These are phyloP conservation scores for Escallonia rubra DNA, from an alignment of 129 eudicot species.

Conservation along the genomic window DNA sequence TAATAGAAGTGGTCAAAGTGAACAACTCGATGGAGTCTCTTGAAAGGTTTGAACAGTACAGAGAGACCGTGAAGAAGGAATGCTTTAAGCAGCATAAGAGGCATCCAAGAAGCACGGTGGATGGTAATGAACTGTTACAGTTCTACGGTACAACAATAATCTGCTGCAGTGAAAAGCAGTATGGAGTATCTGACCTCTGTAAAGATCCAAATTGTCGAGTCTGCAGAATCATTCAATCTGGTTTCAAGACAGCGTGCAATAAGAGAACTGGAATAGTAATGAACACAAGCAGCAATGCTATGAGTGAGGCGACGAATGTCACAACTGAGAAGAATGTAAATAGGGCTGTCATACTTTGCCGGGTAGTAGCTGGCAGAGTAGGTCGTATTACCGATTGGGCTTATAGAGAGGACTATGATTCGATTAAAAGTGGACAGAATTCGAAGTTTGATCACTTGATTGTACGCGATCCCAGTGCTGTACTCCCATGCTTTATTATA, in stretches of 20 bases:
- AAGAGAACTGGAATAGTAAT: slow-evolving; percentile 33
- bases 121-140: slow-evolving; percentile 45
- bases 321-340: slow-evolving; percentile 23
- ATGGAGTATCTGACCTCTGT: slow-evolving; percentile 23
- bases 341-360: slow-evolving; percentile 36
- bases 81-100: slow-evolving; percentile 21
- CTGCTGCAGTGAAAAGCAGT: slow-evolving; percentile 13
- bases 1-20: slow-evolving; percentile 31
- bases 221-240: slow-evolving; percentile 31
- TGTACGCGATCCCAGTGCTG: slow-evolving; percentile 37
- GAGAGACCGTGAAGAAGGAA: slow-evolving; percentile 37
- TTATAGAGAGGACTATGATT: slow-evolving; percentile 37
- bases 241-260: slow-evolving; percentile 15
- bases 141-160: slow-evolving; percentile 37
- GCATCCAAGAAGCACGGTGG: slow-evolving; percentile 49
- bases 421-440: slow-evolving; percentile 9
- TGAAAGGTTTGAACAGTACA: slow-evolving; percentile 42
- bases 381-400: slow-evolving; percentile 18
- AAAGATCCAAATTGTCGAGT: slow-evolving; percentile 27
- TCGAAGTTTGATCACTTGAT: slow-evolving; percentile 25
- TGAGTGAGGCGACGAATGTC: slow-evolving; percentile 12
- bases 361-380: slow-evolving; percentile 39
- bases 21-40: slow-evolving; percentile 32
- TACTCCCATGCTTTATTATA: slow-evolving; percentile 46
- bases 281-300: slow-evolving; percentile 29